Evolutionary conservation across 2,329 filamentous ascomycete species (phyloP).

Genomic region (Fusarium paranaense): DNA sequence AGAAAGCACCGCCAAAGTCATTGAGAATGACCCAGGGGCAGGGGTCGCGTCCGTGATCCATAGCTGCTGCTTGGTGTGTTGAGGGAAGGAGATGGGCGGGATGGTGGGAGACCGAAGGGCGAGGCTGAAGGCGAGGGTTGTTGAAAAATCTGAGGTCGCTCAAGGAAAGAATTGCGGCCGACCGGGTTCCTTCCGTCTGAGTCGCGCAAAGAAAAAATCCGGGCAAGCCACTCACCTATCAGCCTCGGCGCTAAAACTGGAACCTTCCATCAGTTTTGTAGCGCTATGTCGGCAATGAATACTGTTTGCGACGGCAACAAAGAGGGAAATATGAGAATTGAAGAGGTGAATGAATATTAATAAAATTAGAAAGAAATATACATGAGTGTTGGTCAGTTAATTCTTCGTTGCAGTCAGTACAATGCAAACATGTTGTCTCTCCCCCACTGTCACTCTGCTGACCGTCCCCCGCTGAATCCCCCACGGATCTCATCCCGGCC

Average conservation of each 20-base stretch:
- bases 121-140: constrained; percentile 24
- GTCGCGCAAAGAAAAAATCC: constrained; percentile 18
- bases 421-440: not conserved
- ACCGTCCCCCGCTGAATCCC: constrained; percentile 14
- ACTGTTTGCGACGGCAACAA: not conserved
- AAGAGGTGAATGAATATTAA: not conserved
- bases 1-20: constrained; percentile 97
- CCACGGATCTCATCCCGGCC: constrained; percentile 16
- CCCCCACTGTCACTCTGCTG: not conserved
- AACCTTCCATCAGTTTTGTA: constrained; percentile 17
- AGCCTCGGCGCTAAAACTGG: constrained; percentile 18
- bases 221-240: constrained; percentile 6
- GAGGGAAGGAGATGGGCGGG: not conserved
- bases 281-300: not conserved
- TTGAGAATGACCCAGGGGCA: constrained; percentile 97
- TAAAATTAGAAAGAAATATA: not conserved
- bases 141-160: constrained; percentile 40
- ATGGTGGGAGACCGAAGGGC: constrained; percentile 5
- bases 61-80: constrained; percentile 50
- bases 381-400: not conserved
- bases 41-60: constrained; percentile 97
- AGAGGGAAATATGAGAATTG: not conserved
- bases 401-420: not conserved
- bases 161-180: constrained; percentile 31
- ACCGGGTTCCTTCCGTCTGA: constrained; percentile 14